These are phyloP conservation scores for Hemileccinum rubropunctum DNA, from an alignment of 768 basidiomycete species.

Conservation along the genomic window DNA sequence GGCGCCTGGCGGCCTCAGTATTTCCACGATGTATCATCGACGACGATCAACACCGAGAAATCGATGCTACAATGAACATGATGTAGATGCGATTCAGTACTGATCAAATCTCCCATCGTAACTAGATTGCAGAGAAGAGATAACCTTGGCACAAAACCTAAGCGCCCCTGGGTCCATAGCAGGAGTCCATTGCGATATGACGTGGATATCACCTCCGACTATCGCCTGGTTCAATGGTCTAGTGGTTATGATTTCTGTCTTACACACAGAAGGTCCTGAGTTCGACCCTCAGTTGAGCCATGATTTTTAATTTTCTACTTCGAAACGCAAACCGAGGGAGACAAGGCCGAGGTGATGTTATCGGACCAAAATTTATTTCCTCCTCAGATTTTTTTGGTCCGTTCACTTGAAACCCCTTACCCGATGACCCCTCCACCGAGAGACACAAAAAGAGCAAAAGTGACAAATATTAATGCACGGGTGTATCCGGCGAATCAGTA, in stretches of 20 bases:
- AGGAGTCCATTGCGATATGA: not conserved
- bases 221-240: constrained; percentile 48
- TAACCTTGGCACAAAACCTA: not conserved
- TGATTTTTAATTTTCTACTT: constrained; percentile 17
- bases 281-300: constrained; percentile 46
- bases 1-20: no score
- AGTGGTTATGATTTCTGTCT: constrained; percentile 62
- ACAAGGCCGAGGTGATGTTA: no score
- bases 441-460: not conserved
- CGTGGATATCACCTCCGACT: accelerated
- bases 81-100: not conserved
- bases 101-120: not conserved
- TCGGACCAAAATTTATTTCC: not conserved
- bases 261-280: constrained; percentile 41
- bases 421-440: not conserved
- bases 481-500: not conserved
- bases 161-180: no score
- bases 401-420: not conserved
- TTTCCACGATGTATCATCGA: not conserved
- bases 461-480: not conserved
- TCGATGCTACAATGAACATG: not conserved
- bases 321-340: not conserved
- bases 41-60: not conserved
- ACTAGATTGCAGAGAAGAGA: not conserved
- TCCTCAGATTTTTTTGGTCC: not conserved